A percentile compares a stretch with the other conserved stretches of the same genome.
phyloP scores from a whole-genome alignment of 805 yeast genomes.

The Saccharomycopsis schoenii region DNA sequence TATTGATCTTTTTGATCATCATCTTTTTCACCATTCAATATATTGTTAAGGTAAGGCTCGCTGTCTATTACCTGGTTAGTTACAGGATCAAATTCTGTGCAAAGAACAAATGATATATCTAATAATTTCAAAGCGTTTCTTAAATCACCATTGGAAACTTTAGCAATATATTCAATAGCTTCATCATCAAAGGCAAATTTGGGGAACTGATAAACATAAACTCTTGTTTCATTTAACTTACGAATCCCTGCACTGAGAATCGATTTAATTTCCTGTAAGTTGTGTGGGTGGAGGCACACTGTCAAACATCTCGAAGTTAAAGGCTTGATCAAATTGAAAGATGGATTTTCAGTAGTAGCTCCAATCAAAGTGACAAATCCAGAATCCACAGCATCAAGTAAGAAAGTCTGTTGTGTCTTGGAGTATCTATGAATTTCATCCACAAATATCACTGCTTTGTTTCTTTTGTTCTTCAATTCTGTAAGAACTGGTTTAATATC shows the following conservation, averaged over 20 bases:
- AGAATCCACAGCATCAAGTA: slow-evolving; percentile 73
- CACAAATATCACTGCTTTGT: slow-evolving; percentile 65
- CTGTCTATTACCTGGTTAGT: slow-evolving; percentile 5
- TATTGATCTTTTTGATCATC: not conserved
- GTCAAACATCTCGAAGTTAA: slow-evolving; percentile 76
- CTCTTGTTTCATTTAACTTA: slow-evolving; percentile 49
- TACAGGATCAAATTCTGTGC: slow-evolving; percentile 21
- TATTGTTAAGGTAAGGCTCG: slow-evolving; percentile 1
- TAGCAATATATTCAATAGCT: slow-evolving; percentile 58
- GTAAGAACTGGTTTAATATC: slow-evolving; percentile 10
- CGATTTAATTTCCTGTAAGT: slow-evolving; percentile 35
- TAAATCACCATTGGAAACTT: slow-evolving; percentile 80
- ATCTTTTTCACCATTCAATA: slow-evolving; percentile 25
- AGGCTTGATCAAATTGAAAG: slow-evolving; percentile 72
- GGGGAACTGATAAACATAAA: slow-evolving; percentile 38
- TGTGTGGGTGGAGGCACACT: slow-evolving; percentile 53
- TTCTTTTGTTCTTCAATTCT: slow-evolving; percentile 30
- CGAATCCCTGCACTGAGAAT: slow-evolving; percentile 52
- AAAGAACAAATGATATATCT: slow-evolving; percentile 57
- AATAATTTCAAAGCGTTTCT: slow-evolving; percentile 71
- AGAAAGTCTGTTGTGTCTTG: slow-evolving; percentile 78
- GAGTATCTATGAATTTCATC: slow-evolving; percentile 91
- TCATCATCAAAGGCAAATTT: slow-evolving; percentile 44
- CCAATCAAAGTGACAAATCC: slow-evolving; percentile 81
- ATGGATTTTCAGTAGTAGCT: slow-evolving; percentile 96